A percentile compares a stretch with the other conserved stretches of the same genome.
Evolutionary conservation across 495 filamentous ascomycete genomes (phyloP).

Genomic region (Xylaria sp.): DNA sequence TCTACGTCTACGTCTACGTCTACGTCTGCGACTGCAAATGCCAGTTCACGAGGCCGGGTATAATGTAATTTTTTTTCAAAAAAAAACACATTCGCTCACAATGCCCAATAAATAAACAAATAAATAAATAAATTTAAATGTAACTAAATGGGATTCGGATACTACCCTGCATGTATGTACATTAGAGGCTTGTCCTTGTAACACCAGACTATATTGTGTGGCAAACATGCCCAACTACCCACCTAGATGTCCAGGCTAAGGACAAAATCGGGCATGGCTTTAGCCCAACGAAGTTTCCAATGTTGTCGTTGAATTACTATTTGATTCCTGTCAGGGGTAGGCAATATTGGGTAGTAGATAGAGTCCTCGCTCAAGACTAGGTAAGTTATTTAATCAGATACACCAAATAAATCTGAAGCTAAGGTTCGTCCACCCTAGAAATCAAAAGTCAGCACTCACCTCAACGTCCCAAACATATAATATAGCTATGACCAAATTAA

Average conservation of each 20-base stretch:
- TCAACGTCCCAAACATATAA: not conserved
- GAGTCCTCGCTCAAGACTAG: too few species aligned
- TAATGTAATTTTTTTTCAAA: not conserved
- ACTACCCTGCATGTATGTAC: too few species aligned
- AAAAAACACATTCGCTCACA: not conserved
- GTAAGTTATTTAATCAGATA: too few species aligned
- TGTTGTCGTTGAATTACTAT: not conserved
- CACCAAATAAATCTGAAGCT: not conserved
- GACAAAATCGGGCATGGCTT: not conserved
- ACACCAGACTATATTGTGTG: not conserved
- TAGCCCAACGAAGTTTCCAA: not conserved
- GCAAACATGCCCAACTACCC: not conserved
- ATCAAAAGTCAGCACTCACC: not conserved
- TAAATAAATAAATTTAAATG: not conserved
- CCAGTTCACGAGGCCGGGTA: not conserved
- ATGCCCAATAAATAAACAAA: too few species aligned
- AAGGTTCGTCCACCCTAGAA: not conserved
- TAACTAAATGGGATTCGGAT: not conserved
- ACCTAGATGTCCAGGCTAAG: too few species aligned
- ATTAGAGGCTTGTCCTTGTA: too few species aligned
- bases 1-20: conserved; percentile 27
- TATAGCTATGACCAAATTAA: not conserved
- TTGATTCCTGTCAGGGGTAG: not conserved
- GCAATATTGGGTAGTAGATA: not conserved
- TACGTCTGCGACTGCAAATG: conserved; percentile 20